Percentiles rank a stretch among this genome's conserved stretches.
phyloP scores from a whole-genome alignment of 1,139 yeast species.

The Candida tropicalis region DNA sequence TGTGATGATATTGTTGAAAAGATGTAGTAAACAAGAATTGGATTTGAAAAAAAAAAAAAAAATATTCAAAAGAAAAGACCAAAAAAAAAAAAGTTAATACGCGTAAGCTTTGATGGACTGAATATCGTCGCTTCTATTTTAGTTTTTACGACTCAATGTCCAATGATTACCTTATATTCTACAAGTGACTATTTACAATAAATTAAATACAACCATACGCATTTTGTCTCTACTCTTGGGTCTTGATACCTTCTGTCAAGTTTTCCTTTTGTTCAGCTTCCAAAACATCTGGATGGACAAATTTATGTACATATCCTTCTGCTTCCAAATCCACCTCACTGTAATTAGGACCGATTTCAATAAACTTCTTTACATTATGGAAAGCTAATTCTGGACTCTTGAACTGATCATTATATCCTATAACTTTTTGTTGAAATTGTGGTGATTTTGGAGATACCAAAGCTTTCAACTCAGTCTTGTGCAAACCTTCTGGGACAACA shows the following conservation, averaged over 20 bases:
- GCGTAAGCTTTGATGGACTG: neutral
- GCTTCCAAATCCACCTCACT: constrained; percentile 41
- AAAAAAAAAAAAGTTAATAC: neutral
- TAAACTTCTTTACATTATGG: constrained; percentile 71
- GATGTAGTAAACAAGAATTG: neutral
- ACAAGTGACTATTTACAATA: constrained; percentile 2
- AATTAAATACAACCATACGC: neutral
- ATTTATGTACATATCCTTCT: constrained; percentile 48
- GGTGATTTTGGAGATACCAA: constrained; percentile 74
- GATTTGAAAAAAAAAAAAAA: neutral
- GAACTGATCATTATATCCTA: constrained; percentile 73
- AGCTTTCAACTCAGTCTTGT: constrained; percentile 59
- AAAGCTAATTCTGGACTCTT: constrained; percentile 75
- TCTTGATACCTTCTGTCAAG: constrained; percentile 5
- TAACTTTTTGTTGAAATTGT: constrained; percentile 63
- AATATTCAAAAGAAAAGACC: neutral
- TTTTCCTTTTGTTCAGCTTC: constrained; percentile 10
- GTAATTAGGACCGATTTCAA: constrained; percentile 67
- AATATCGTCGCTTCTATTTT: too few species aligned
- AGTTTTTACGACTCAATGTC: too few species aligned
- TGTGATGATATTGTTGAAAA: neutral
- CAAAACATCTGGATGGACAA: constrained; percentile 28
- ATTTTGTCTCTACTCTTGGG: constrained; percentile 2
- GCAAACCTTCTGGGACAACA: constrained; percentile 69
- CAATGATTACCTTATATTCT: neutral